phyloP scores from a whole-genome alignment of 768 basidiomycete genomes.

The Tephrocybe sp. region DNA sequence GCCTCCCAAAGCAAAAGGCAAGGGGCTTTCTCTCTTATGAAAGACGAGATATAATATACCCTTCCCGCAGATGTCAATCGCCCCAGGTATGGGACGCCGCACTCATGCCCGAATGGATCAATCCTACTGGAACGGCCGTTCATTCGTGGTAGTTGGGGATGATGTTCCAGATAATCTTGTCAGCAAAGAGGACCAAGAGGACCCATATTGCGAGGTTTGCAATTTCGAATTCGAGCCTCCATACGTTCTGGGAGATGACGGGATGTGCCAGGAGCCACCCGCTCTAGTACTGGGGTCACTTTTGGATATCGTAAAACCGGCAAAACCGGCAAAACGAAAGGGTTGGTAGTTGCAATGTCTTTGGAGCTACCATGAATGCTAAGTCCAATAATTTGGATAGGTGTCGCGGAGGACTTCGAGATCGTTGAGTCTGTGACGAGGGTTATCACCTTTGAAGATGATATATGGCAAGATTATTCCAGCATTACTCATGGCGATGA shows the following conservation, averaged over 20 bases:
- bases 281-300: constrained; percentile 2
- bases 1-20: background rate
- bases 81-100: constrained; percentile 11
- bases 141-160: background rate
- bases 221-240: background rate
- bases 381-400: no score
- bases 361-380: no score
- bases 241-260: background rate
- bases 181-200: background rate
- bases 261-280: background rate
- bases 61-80: background rate
- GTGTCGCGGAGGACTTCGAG: constrained; percentile 15
- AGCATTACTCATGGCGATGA: background rate
- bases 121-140: constrained; percentile 9
- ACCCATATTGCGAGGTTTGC: background rate
- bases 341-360: no score
- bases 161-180: background rate
- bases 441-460: constrained; percentile 11
- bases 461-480: background rate
- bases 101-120: constrained; percentile 2
- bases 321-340: constrained; percentile 13
- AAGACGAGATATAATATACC: background rate
- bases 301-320: constrained; percentile 16
- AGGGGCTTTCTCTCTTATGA: background rate
- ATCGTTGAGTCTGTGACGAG: constrained; percentile 7